Evolutionary conservation across 768 basidiomycete genomes (phyloP).

Genomic region (Pisolithus marmoratus): DNA sequence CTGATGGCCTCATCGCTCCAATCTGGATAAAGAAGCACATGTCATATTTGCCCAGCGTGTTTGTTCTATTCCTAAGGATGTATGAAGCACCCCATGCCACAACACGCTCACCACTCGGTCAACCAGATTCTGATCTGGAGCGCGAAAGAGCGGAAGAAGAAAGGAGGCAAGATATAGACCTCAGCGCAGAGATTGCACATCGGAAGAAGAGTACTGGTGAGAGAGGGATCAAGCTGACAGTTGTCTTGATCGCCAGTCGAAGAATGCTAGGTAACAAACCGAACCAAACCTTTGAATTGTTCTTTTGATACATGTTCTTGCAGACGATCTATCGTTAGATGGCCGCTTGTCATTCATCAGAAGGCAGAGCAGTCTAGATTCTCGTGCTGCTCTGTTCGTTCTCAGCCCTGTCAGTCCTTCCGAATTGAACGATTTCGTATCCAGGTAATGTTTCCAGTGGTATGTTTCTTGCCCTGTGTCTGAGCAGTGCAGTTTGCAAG

Average conservation of each 20-base stretch:
- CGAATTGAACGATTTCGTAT: conserved; percentile 86
- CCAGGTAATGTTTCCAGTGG: conserved; percentile 43
- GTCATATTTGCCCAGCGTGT: conserved; percentile 85
- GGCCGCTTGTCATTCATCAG: conserved; percentile 80
- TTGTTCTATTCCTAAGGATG: conserved; percentile 84
- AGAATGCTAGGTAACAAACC: conserved; percentile 68
- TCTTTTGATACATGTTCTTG: neutral
- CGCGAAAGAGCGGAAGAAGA: conserved; percentile 64
- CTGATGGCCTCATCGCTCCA: conserved; percentile 94
- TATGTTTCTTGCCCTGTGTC: neutral
- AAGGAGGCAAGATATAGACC: conserved; percentile 61
- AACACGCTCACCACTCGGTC: conserved; percentile 49
- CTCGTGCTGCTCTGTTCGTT: conserved; percentile 89
- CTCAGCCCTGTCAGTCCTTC: conserved; percentile 84
- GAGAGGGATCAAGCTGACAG: conserved; percentile 88
- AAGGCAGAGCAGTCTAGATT: conserved; percentile 82
- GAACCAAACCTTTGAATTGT: neutral
- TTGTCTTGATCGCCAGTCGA: conserved; percentile 87
- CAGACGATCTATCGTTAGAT: conserved; percentile 85
- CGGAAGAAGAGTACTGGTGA: conserved; percentile 79
- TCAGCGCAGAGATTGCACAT: conserved; percentile 73
- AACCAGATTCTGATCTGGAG: conserved; percentile 47
- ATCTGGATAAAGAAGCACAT: conserved; percentile 98
- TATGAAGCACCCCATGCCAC: conserved; percentile 56
- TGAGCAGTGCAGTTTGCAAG: conserved; percentile 58